Conservation (phyloP, 345 rosid genomes). For the Brassica napus region DNA sequence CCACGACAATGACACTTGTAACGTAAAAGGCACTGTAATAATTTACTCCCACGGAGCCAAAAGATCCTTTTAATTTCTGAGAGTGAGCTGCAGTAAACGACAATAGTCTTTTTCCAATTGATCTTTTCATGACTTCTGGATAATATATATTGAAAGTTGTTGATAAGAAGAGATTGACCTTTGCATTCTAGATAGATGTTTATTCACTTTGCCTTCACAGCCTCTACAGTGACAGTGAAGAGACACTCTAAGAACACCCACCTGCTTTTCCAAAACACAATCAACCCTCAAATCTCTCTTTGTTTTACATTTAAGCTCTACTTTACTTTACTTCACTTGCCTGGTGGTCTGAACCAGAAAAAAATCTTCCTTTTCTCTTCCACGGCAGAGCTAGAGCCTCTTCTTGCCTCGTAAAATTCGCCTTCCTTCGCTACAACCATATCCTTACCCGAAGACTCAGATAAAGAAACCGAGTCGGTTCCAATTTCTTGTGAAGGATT, state of each 20-base stretch:
- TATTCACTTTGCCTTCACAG: constrained; percentile 68
- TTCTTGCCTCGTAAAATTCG: constrained; percentile 1
- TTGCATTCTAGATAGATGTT: constrained; percentile 87
- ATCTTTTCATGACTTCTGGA: constrained; percentile 25
- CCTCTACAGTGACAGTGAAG: constrained; percentile 70
- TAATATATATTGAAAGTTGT: neutral
- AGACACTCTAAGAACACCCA: constrained; percentile 85
- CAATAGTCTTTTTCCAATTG: constrained; percentile 29
- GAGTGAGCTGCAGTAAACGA: constrained; percentile 26
- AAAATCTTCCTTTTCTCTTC: constrained; percentile 19
- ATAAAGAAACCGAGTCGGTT: constrained; percentile 40
- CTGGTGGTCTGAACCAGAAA: constrained; percentile 32
- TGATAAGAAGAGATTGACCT: constrained; percentile 41
- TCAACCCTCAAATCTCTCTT: neutral
- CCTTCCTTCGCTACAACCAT: constrained; percentile 30
- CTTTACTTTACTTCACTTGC: constrained; percentile 21
- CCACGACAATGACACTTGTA: constrained; percentile 7
- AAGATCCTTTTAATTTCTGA: constrained; percentile 29
- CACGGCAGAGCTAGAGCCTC: neutral
- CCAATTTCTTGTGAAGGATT: constrained; percentile 12
- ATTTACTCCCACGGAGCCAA: constrained; percentile 34
- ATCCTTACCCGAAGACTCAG: constrained; percentile 39
- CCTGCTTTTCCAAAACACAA: constrained; percentile 41
- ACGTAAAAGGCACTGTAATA: constrained; percentile 24
- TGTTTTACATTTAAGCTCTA: constrained; percentile 30